Conservation (phyloP, 148 eudicot species). For the Vaccinium vitisidaea region DNA sequence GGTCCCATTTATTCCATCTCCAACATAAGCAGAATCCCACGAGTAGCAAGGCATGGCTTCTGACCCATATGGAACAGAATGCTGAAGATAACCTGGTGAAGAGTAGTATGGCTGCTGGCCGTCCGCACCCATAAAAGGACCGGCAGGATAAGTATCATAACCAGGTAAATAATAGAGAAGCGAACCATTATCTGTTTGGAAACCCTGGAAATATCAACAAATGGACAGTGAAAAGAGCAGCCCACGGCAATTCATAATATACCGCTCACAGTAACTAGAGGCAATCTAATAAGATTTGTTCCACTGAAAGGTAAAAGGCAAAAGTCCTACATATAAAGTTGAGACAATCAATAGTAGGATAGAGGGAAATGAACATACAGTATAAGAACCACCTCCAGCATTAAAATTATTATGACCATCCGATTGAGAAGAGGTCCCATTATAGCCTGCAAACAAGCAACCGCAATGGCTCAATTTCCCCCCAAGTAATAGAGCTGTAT, state of each 20-base stretch:
- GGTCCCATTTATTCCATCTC: constrained; percentile 21
- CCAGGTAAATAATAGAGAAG: constrained; percentile 62
- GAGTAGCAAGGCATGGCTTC: constrained; percentile 59
- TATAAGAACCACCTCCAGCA: constrained; percentile 31
- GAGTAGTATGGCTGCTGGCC: constrained; percentile 55
- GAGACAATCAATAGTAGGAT: not conserved
- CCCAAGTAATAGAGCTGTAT: not conserved
- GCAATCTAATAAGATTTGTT: not conserved
- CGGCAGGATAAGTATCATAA: constrained; percentile 57
- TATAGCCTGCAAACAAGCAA: constrained; percentile 31
- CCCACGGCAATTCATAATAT: not conserved
- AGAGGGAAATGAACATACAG: constrained; percentile 5
- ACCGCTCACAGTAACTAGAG: not conserved
- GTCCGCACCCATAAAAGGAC: constrained; percentile 47
- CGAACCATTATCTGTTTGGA: constrained; percentile 52
- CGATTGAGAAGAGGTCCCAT: constrained; percentile 28
- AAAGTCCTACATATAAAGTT: not conserved
- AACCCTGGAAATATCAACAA: constrained; percentile 37
- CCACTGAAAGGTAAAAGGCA: not conserved
- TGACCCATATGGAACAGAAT: constrained; percentile 51
- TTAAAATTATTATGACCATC: constrained; percentile 28
- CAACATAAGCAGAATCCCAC: constrained; percentile 43
- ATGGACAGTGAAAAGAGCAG: not conserved
- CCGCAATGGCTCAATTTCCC: not conserved
- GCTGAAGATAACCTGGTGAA: constrained; percentile 47